Evolutionary conservation across 306 rosid genomes (phyloP).

Genomic region (Trifolium subterraneum): DNA sequence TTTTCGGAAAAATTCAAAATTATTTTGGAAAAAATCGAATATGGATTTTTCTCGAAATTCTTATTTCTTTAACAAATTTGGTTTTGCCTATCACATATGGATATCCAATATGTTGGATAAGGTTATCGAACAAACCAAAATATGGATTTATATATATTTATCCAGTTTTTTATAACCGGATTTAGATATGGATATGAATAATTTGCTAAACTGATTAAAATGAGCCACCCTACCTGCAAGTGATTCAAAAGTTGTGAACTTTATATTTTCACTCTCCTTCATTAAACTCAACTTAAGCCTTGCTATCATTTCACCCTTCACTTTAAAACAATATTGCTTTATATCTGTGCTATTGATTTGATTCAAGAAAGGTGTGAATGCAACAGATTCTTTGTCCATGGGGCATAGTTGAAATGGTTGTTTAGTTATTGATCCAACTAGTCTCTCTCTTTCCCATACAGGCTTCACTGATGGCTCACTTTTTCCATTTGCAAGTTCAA

Average conservation of each 20-base stretch:
- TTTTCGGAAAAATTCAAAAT: too few species aligned
- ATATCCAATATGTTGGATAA: too few species aligned
- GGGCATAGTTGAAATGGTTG: background rate
- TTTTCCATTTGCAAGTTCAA: slow-evolving; percentile 47
- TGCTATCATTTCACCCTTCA: slow-evolving; percentile 36
- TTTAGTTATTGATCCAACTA: slow-evolving; percentile 2
- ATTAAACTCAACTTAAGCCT: slow-evolving; percentile 40
- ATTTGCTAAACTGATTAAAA: too few species aligned
- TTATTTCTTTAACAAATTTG: too few species aligned
- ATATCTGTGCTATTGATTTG: slow-evolving; percentile 19
- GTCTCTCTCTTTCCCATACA: slow-evolving; percentile 56
- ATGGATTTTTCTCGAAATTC: too few species aligned
- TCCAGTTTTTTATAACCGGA: too few species aligned
- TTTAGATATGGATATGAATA: too few species aligned
- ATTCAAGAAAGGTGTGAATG: slow-evolving; percentile 43
- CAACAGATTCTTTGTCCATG: background rate
- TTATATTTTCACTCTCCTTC: slow-evolving; percentile 19
- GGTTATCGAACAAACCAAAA: too few species aligned
- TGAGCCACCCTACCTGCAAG: too few species aligned
- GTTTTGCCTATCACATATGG: too few species aligned
- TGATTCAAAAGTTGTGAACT: slow-evolving; percentile 47
- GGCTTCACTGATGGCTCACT: slow-evolving; percentile 53
- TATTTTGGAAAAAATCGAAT: too few species aligned
- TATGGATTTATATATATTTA: too few species aligned
- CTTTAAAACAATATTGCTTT: background rate